Evolutionary conservation across 306 rosid genomes (phyloP).

Genomic region (Biancaea sappan): DNA sequence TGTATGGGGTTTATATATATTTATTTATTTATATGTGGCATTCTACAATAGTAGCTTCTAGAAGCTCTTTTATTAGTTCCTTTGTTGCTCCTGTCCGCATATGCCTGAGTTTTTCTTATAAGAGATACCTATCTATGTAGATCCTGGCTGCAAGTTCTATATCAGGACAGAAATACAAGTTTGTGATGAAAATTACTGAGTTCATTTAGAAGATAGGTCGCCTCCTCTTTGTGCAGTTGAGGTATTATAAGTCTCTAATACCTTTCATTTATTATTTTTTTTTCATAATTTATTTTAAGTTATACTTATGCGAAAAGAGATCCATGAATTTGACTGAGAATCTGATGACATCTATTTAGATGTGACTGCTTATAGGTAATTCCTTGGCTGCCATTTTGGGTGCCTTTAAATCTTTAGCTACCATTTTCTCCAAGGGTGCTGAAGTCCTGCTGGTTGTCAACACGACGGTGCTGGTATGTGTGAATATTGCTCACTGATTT

Average conservation of each 20-base stretch:
- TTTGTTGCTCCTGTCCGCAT: not conserved
- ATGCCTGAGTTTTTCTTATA: not conserved
- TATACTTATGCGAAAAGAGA: not conserved
- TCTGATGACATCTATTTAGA: slow-evolving; percentile 37
- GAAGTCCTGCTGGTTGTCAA: too few relatives aligned
- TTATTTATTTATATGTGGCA: not conserved
- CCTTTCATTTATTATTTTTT: not conserved
- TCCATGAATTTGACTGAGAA: slow-evolving; percentile 13
- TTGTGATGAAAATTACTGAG: slow-evolving; percentile 45
- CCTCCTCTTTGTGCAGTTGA: not conserved
- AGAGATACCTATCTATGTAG: not conserved
- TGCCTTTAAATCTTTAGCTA: too few relatives aligned
- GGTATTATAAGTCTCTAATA: slow-evolving; percentile 11
- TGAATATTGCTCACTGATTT: not conserved
- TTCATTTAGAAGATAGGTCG: slow-evolving; percentile 31
- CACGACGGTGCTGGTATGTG: too few relatives aligned
- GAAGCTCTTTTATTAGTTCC: not conserved
- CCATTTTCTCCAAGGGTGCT: too few relatives aligned
- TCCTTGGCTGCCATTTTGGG: too few relatives aligned
- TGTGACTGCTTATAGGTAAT: slow-evolving; percentile 50
- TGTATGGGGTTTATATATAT: not conserved
- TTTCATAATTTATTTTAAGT: not conserved
- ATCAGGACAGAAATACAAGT: slow-evolving; percentile 55
- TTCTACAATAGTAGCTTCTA: not conserved
- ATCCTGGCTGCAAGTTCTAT: slow-evolving; percentile 57